These are phyloP conservation scores for Trichophyton rubrum DNA, from an alignment of 2,329 filamentous ascomycete species.

Conservation along the genomic window DNA sequence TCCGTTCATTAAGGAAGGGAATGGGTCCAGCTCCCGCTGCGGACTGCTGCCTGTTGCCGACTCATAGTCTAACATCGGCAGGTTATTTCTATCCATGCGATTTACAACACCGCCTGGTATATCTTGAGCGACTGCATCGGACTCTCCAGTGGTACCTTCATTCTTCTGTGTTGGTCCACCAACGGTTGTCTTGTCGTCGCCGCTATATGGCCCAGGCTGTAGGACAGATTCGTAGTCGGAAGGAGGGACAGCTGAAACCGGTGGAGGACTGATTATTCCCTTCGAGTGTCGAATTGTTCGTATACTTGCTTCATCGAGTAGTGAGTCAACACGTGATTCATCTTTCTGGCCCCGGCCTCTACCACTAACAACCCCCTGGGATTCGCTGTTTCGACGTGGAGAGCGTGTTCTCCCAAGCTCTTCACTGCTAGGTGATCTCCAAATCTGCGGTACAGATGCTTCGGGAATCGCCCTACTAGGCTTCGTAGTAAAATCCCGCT, in stretches of 20 bases:
- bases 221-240: not conserved
- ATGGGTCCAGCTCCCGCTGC: constrained; percentile 10
- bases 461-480: not conserved
- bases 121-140: not conserved
- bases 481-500: not conserved
- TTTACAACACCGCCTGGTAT: not conserved
- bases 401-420: not conserved
- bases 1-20: constrained; percentile 3
- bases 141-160: not conserved
- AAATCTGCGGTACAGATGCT: not conserved
- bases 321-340: not conserved
- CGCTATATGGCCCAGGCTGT: not conserved
- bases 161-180: not conserved
- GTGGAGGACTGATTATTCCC: not conserved
- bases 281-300: not conserved
- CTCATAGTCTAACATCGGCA: constrained; percentile 10
- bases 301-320: not conserved
- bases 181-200: not conserved
- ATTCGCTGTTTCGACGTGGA: not conserved
- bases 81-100: not conserved
- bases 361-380: not conserved
- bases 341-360: not conserved
- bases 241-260: not conserved
- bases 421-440: not conserved
- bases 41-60: not conserved